Conservation (phyloP, 257 asterid genomes). For the Sherardia arvensis region DNA sequence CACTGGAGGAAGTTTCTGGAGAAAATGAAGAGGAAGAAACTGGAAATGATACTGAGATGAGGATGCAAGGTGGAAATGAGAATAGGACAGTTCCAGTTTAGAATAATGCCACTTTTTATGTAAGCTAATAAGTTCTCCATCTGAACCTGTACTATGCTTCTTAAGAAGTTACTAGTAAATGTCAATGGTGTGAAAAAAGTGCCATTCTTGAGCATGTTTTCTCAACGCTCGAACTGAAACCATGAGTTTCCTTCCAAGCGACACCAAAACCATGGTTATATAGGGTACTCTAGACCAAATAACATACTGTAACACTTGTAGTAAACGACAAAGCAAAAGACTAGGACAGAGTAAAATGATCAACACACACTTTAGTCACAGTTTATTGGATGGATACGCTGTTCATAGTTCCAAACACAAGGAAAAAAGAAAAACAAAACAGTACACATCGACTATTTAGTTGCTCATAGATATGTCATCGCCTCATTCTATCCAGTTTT, state of each 20-base stretch:
- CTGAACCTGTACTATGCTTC: background rate
- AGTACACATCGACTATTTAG: too few species aligned
- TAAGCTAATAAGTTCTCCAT: background rate
- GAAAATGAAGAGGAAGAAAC: slow-evolving; percentile 22
- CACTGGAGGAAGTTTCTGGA: slow-evolving; percentile 27
- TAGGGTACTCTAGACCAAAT: background rate
- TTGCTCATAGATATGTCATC: background rate
- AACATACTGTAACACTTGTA: background rate
- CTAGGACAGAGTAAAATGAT: background rate
- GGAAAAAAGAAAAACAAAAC: background rate
- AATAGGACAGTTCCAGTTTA: slow-evolving; percentile 17
- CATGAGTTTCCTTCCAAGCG: background rate
- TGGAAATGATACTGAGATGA: slow-evolving; percentile 9
- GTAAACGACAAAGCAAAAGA: background rate
- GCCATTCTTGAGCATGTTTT: background rate
- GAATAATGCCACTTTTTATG: background rate
- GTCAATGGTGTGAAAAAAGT: background rate
- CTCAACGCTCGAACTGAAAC: background rate
- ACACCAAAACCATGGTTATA: background rate
- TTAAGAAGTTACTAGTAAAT: background rate
- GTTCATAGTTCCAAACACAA: background rate
- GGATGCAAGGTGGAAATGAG: slow-evolving; percentile 7
- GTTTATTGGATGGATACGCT: background rate
- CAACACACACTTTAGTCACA: background rate
- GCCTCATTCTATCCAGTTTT: background rate